A percentile compares a stretch with the other conserved stretches of the same genome.
These are phyloP conservation scores for Penicillium sp. DNA, from an alignment of 2,329 filamentous ascomycete genomes.

Conservation along the genomic window DNA sequence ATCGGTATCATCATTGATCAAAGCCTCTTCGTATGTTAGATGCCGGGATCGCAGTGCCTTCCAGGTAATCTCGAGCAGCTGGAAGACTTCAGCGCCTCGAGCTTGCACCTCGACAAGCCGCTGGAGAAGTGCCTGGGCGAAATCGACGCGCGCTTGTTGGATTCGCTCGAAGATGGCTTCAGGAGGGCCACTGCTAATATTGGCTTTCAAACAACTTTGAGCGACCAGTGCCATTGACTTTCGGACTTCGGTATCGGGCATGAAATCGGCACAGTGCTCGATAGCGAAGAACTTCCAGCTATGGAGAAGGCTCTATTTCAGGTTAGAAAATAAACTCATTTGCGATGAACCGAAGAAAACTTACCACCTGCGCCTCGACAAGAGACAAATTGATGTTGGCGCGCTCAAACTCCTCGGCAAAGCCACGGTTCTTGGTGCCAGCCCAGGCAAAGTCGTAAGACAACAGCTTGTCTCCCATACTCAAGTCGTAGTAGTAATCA, in stretches of 20 bases:
- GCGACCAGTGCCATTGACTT: slow-evolving; percentile 72
- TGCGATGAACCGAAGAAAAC: slow-evolving; percentile 28
- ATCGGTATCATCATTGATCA: slow-evolving; percentile 56
- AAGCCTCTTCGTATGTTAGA: slow-evolving; percentile 58
- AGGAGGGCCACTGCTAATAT: slow-evolving; percentile 68
- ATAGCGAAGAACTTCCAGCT: slow-evolving; percentile 86
- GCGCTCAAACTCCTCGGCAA: slow-evolving; percentile 75
- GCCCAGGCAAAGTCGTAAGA: slow-evolving; percentile 75
- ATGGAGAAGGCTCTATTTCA: slow-evolving; percentile 67
- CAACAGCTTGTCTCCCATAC: slow-evolving; percentile 72
- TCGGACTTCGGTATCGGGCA: slow-evolving; percentile 56
- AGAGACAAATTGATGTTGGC: slow-evolving; percentile 90
- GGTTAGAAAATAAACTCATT: slow-evolving; percentile 27
- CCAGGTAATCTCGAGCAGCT: slow-evolving; percentile 60
- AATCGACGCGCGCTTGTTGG: slow-evolving; percentile 70
- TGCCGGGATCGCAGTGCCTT: slow-evolving; percentile 55
- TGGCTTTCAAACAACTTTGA: slow-evolving; percentile 73
- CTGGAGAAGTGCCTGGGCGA: slow-evolving; percentile 79
- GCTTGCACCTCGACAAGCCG: slow-evolving; percentile 63
- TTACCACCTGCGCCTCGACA: slow-evolving; percentile 84
- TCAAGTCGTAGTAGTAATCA: slow-evolving; percentile 80
- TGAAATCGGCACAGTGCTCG: slow-evolving; percentile 70
- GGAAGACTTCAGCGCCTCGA: slow-evolving; percentile 51
- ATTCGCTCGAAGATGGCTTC: slow-evolving; percentile 80
- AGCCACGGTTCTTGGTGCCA: slow-evolving; percentile 66